Evolutionary conservation across 1,284 basidiomycete genomes (phyloP), one percentile per base, ranked within the genome.

Genomic region (Cutaneotrichosporon dermatis): DNA sequence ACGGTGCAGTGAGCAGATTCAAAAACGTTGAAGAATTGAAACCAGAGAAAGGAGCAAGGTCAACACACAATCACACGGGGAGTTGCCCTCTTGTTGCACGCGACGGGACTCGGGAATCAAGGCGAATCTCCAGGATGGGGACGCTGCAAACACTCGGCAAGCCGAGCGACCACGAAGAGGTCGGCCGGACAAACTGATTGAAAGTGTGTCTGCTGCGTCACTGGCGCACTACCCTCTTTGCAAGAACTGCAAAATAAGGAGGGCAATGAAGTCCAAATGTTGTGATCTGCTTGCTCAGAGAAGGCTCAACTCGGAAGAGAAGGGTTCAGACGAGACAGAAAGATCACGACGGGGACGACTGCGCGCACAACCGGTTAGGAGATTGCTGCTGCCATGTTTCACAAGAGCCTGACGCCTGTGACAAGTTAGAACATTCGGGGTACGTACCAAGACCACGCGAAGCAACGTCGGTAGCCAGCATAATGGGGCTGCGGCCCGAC

Each of bases 391-490:
- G 33, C 50, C 55, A 35, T 36, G 49, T 50, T 61, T 58, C 51
- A 9, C 12, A 61, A 61, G 64, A 66, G 59, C 64, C 62, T 49
- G 57, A 65, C 55, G 62, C 56, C 62, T 66, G 59, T 63, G 56
- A 51, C 57, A 55, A 65, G 64, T 67, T 63, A 71, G 51, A 48
- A 53, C 40, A 33, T 25, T 33, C n/a, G 46, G 46, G 34, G 54
- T 75, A 96, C 94, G 83, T 89, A 99, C 95, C 95, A 77, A 99
- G 87, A 87, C 95, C 95, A 87, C 95, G 94, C 76, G 93, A 97
- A 66, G 95, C 95, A 71, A 99, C 91, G 76, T 94, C 92, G 69
- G 92, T 95, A 80, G 94, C 94, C 77, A 99, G 94, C 80, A 99
- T 85, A 79, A 99, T 98, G 11, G 96, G 96, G 61, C 91, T 94